Base-by-base conservation (phyloP, 192 early-diverging fungal species). In the Backusella morwellensis region DNA sequence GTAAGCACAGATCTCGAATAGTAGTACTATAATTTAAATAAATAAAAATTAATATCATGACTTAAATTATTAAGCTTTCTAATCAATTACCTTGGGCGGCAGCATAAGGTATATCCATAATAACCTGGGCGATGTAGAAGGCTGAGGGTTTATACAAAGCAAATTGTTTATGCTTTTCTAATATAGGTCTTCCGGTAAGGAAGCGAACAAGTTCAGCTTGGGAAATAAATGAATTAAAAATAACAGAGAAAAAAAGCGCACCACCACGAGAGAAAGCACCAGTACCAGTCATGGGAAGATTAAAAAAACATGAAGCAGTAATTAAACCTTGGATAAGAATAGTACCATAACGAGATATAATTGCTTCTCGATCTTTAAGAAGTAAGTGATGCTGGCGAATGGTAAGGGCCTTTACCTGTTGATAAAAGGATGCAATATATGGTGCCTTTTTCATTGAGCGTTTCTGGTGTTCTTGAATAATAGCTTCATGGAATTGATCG, bases 241-340 rank as follows among this genome's bases (percentile, higher is more conserved):
- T 47, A 73, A 85, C 82, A 68, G 85, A 84, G 80, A 86, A 92
- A 68, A 94, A 96, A 35, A 96, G 79, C 21, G 90, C 89, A 78
- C 93, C 92, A 50, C 93, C 93, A 50, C 93, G 90, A 32, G 93
- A 88, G 81, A 94, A 94, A 72, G 93, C 91, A 42, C 93, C 95
- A 36, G 75, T 76, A 41, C 86, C 82, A 21, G 79, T 84, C 52
- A 77, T 68, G 2, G 92, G 91, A 44, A 94, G 80, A 14, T 81
- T 69, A 35, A 87, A 89, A 80, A 91, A 94, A 35, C 92, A 88
- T 8, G 90, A 91, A 15, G 91, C 93, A 75, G 91, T 89, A 77
- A 93, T 90, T 40, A 93, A 70, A 56, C 90, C 91, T 82, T 93
- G 92, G 66, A 91, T 81, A 36, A 36, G 81, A 80, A 77, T 76